Conservation (phyloP, 2,329 filamentous ascomycete genomes). For the Metarhizium robertsii region DNA sequence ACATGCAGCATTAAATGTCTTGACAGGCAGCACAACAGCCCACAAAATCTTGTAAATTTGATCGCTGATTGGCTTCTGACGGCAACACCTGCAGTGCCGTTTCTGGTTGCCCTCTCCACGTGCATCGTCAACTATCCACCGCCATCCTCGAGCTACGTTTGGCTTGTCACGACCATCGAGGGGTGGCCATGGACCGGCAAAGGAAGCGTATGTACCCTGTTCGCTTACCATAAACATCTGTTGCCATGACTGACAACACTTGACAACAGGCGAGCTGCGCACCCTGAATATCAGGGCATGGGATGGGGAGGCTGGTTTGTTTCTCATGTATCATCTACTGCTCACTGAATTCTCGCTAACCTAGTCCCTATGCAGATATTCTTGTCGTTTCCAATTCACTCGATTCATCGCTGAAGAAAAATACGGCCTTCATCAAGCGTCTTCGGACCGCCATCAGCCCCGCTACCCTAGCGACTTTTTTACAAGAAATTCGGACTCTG, state of each 20-base stretch:
- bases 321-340: slow-evolving; percentile 7
- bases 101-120: neutral
- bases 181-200: slow-evolving; percentile 51
- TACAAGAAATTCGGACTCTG: slow-evolving; percentile 81
- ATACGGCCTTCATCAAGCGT: slow-evolving; percentile 95
- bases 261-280: slow-evolving; percentile 69
- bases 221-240: neutral
- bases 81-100: neutral
- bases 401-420: slow-evolving; percentile 95
- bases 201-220: slow-evolving; percentile 45
- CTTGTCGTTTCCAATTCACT: slow-evolving; percentile 70
- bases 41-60: too few relatives aligned
- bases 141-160: neutral
- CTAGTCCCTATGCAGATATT: slow-evolving; percentile 46
- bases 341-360: neutral
- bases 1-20: too few relatives aligned
- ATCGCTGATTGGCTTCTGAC: neutral
- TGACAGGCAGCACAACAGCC: too few relatives aligned
- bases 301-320: slow-evolving; percentile 75
- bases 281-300: slow-evolving; percentile 80
- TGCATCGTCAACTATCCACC: neutral
- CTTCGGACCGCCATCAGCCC: slow-evolving; percentile 81
- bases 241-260: slow-evolving; percentile 9
- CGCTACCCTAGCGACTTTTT: slow-evolving; percentile 70
- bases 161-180: neutral